Evolutionary conservation across 1,284 basidiomycete genomes (phyloP), one percentile per base, ranked within the genome.

Genomic region (Microbotryum intermedium): DNA sequence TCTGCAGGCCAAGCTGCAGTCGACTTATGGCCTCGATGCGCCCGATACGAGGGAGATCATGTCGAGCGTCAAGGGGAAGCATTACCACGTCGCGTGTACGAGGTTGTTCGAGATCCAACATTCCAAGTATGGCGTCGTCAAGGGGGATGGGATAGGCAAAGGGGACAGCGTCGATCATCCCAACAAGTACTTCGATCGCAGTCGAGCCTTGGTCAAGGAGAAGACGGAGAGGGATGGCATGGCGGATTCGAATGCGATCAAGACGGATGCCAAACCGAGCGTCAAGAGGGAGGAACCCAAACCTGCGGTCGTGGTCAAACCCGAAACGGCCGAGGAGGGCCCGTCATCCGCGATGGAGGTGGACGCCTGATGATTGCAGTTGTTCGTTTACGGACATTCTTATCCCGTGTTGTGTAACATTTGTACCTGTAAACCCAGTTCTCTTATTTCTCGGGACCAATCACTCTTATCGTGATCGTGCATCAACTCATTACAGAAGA

Each of bases 61-160:
- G 77, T 79, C 81, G 51, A 83, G 81, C 13, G 90, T 95, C 60
- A 92, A 92, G 74, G 79, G 79, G 18, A 79, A 82, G 3, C 91
- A 95, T 74, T 97, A 86, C 74, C 94, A 99, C 73, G 86, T 98
- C 51, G 95, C 93, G 5, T 99, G 95, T 76, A 98, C 95, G 21
- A 81, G 93, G 20, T 88, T 98, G 42, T 98, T 93, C 75, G 95
- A 98, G 78, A 82, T 97, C 50, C 95, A 92, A 23, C 94, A 98
- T 74, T 77, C 79, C 20, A 70, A 77, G 48, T 77, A 78, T 62
- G 86, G 86, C 8, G 83, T 95, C 59, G 86, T 83, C 76, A 92
- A 89, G 74, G 92, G 92, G 3, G 88, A 94, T 30, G 94, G 94
- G 0, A 30, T 95, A 51, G 90, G 90, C 6, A 82, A 79, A 13